Evolutionary conservation across 2,329 filamentous ascomycete species (phyloP).

Genomic region (Penicillium psychrosexuale): DNA sequence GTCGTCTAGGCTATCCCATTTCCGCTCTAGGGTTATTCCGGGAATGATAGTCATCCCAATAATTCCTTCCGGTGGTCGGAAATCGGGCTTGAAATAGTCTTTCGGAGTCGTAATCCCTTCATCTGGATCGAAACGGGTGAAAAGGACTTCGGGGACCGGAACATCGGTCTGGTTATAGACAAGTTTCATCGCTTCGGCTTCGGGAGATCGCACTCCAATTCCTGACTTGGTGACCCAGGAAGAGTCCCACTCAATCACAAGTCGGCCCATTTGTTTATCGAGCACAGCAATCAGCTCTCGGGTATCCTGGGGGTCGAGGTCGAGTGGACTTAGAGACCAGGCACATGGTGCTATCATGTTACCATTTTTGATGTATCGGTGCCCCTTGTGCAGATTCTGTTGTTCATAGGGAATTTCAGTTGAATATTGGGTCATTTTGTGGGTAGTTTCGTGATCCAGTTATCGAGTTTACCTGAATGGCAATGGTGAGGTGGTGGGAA

Average conservation of each 20-base stretch:
- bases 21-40: slow-evolving; percentile 14
- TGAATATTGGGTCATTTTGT: slow-evolving; percentile 2
- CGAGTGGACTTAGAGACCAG: not conserved
- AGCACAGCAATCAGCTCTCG: slow-evolving; percentile 17
- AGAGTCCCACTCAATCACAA: slow-evolving; percentile 19
- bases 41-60: slow-evolving; percentile 19
- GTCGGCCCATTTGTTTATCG: slow-evolving; percentile 13
- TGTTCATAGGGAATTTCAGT: not conserved
- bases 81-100: not conserved
- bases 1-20: slow-evolving; percentile 18
- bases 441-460: not conserved
- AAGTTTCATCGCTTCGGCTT: slow-evolving; percentile 23
- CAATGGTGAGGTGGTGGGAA: not conserved
- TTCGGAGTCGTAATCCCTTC: not conserved
- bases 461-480: not conserved
- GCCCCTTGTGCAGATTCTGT: not conserved
- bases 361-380: not conserved
- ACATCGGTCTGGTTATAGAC: slow-evolving; percentile 19
- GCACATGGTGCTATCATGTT: slow-evolving; percentile 5
- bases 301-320: not conserved
- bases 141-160: slow-evolving; percentile 19
- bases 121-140: slow-evolving; percentile 1
- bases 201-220: slow-evolving; percentile 12
- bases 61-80: not conserved
- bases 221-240: slow-evolving; percentile 19